Percentiles rank a stretch among this genome's conserved stretches.
Evolutionary conservation across 2,329 filamentous ascomycete genomes (phyloP).

Genomic region (Diaporthe longicolla): DNA sequence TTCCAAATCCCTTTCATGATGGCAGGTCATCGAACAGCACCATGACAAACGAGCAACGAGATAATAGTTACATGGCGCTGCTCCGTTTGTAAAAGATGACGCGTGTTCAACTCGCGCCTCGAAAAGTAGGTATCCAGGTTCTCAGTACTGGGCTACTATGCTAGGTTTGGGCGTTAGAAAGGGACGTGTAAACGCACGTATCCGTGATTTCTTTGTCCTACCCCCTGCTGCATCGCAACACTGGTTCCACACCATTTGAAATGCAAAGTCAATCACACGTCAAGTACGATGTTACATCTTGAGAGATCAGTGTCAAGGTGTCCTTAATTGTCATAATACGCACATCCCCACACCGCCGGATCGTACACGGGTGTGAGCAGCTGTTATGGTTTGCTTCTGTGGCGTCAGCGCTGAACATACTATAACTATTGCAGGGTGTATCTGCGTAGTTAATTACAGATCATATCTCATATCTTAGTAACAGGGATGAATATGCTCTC

Average conservation of each 20-base stretch:
- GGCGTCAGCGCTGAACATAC: background rate
- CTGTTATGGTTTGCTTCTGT: background rate
- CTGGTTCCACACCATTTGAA: background rate
- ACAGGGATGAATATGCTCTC: too few species aligned
- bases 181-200: background rate
- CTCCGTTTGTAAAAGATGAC: background rate
- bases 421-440: too few species aligned
- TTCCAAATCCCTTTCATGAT: background rate
- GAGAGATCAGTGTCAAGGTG: background rate
- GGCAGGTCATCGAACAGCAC: background rate
- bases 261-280: background rate
- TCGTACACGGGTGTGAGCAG: background rate
- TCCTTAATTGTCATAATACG: background rate
- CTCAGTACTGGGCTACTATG: background rate
- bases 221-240: background rate
- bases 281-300: background rate
- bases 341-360: background rate
- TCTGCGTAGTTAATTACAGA: too few species aligned
- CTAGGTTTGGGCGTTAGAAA: background rate
- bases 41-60: background rate
- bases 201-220: slow-evolving; percentile 16
- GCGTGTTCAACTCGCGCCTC: too few species aligned
- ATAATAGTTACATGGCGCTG: too few species aligned
- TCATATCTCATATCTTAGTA: background rate
- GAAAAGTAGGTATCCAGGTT: background rate